Conservation (phyloP, 139 green algal genomes). For the Pycnococcus provasolii region DNA sequence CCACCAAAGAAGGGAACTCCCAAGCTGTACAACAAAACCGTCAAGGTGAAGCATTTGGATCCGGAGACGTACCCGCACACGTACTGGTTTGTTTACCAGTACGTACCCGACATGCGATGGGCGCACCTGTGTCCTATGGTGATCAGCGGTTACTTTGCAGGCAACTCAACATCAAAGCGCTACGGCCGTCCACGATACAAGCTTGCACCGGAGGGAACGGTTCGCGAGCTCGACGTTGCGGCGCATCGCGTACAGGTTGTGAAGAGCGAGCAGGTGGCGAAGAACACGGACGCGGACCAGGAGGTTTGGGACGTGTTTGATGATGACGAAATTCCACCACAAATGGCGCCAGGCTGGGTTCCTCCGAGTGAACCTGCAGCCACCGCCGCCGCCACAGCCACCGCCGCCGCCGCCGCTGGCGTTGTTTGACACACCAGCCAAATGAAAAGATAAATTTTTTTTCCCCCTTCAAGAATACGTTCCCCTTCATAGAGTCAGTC, state of each 20-base stretch:
- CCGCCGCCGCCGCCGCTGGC: too few relatives aligned
- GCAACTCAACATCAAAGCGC: background rate
- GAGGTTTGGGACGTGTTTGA: background rate
- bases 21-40: background rate
- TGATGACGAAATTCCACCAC: too few relatives aligned
- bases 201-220: background rate
- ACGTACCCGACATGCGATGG: background rate
- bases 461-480: too few relatives aligned
- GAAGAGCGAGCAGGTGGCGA: background rate
- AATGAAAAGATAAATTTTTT: too few relatives aligned
- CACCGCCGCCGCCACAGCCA: too few relatives aligned
- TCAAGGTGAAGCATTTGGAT: background rate
- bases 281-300: background rate
- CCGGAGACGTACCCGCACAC: background rate
- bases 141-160: too few relatives aligned
- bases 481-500: too few relatives aligned
- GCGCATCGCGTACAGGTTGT: background rate
- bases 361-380: too few relatives aligned
- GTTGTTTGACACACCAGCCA: too few relatives aligned
- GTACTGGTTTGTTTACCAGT: background rate
- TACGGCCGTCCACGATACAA: background rate
- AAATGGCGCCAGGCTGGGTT: too few relatives aligned
- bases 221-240: background rate
- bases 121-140: background rate
- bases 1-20: background rate